phyloP scores from a whole-genome alignment of 305 asterid species.

The Fraxinus paxiana region DNA sequence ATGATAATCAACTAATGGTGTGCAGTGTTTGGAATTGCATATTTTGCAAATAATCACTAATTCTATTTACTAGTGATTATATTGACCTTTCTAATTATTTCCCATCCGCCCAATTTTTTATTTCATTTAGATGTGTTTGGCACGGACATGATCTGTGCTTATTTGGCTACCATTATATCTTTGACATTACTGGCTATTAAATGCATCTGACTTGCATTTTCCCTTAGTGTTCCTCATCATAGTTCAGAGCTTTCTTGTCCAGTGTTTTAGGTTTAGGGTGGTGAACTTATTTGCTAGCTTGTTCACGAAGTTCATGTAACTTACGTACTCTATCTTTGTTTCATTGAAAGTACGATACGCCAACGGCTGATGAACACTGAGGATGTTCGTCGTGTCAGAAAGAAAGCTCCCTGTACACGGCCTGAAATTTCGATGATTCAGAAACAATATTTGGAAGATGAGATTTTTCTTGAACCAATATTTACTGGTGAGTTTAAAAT shows the following conservation, averaged over 20 bases:
- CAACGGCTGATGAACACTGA: conserved; percentile 70
- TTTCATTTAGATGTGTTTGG: background rate
- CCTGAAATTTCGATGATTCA: conserved; percentile 70
- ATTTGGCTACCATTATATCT: background rate
- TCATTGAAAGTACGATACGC: conserved; percentile 63
- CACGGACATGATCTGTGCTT: background rate
- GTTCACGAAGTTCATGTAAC: conserved; percentile 7
- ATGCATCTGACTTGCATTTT: background rate
- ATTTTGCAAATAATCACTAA: background rate
- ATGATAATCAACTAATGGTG: background rate
- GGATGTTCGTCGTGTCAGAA: conserved; percentile 88
- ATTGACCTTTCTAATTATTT: background rate
- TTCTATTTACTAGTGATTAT: background rate
- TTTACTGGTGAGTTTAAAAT: conserved; percentile 55
- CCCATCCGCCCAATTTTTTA: background rate
- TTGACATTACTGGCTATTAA: background rate
- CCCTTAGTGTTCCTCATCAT: background rate
- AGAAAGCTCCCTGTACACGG: conserved; percentile 92
- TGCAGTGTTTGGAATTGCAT: background rate
- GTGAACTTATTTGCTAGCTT: conserved; percentile 15
- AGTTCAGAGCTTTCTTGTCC: background rate
- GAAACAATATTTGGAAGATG: conserved; percentile 69
- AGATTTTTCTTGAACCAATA: conserved; percentile 54
- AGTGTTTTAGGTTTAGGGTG: background rate
- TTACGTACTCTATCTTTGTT: conserved; percentile 29